These are phyloP conservation scores for Lotus japonicus DNA, from an alignment of 306 rosid genomes.

Conservation along the genomic window DNA sequence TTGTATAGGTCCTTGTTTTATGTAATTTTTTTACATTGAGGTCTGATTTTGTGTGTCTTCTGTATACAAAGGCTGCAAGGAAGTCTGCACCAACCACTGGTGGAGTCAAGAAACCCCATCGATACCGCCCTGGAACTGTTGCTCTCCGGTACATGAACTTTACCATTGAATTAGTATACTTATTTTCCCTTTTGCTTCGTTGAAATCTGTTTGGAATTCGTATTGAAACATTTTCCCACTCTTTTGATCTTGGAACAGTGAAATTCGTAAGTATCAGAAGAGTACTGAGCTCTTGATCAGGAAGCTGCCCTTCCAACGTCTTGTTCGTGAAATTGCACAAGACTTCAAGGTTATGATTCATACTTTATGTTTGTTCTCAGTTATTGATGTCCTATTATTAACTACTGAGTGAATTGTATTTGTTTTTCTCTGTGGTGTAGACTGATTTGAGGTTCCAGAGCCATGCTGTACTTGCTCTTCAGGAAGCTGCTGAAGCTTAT, in stretches of 20 bases:
- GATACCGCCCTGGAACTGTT: slow-evolving; percentile 40
- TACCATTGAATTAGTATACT: background rate
- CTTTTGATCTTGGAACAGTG: slow-evolving; percentile 18
- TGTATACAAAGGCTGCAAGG: slow-evolving; percentile 29
- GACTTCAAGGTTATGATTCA: slow-evolving; percentile 27
- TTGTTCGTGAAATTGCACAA: slow-evolving; percentile 38
- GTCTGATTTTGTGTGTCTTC: background rate
- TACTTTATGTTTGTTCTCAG: background rate
- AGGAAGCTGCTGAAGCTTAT: slow-evolving; percentile 36
- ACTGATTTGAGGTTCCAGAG: slow-evolving; percentile 41
- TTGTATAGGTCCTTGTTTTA: background rate
- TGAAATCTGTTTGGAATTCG: background rate
- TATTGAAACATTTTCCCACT: background rate
- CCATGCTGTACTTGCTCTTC: slow-evolving; percentile 8
- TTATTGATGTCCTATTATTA: background rate
- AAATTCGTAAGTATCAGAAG: slow-evolving; percentile 34
- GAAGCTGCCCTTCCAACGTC: slow-evolving; percentile 33
- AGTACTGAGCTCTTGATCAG: slow-evolving; percentile 38
- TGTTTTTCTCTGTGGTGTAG: background rate
- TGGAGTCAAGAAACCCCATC: slow-evolving; percentile 36
- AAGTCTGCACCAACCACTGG: slow-evolving; percentile 37
- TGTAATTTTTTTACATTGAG: background rate
- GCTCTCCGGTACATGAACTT: slow-evolving; percentile 27
- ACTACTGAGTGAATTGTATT: background rate
- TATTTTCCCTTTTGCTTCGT: background rate